These are phyloP conservation scores for Vicia villosa DNA, from an alignment of 306 rosid genomes.

Conservation along the genomic window DNA sequence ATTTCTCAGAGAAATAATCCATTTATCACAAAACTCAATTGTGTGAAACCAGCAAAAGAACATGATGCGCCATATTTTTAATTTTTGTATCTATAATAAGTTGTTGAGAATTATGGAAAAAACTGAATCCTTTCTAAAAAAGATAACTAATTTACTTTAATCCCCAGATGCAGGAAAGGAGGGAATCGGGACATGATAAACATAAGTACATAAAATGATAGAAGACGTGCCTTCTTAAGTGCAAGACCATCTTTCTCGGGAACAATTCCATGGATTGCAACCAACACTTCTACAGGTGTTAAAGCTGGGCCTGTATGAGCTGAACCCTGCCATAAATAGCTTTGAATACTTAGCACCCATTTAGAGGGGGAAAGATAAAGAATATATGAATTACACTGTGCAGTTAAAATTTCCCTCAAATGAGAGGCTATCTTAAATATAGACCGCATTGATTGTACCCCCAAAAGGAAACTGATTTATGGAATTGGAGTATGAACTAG, in stretches of 20 bases:
- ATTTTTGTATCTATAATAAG: conserved; percentile 21
- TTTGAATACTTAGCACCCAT: conserved; percentile 33
- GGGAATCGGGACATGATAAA: background rate
- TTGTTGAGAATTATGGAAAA: conserved; percentile 16
- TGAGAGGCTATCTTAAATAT: conserved; percentile 16
- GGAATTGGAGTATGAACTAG: background rate
- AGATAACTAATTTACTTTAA: background rate
- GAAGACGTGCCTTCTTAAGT: conserved; percentile 78
- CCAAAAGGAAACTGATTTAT: conserved; percentile 23
- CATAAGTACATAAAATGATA: conserved; percentile 24
- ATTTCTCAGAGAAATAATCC: background rate
- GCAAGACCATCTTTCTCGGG: conserved; percentile 90
- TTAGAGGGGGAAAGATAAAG: conserved; percentile 20
- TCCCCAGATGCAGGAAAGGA: background rate
- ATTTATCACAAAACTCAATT: conserved; percentile 9
- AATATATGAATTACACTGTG: background rate
- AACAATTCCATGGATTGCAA: conserved; percentile 88
- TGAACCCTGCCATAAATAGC: conserved; percentile 75
- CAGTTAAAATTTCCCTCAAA: conserved; percentile 18
- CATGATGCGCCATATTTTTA: conserved; percentile 8
- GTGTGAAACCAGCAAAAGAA: conserved; percentile 17
- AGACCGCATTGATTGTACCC: conserved; percentile 9
- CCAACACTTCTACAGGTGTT: conserved; percentile 93
- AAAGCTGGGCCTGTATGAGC: conserved; percentile 98
- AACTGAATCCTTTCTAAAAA: background rate